These are phyloP conservation scores for Begonia masoniana DNA, from an alignment of 306 rosid species.

Conservation along the genomic window DNA sequence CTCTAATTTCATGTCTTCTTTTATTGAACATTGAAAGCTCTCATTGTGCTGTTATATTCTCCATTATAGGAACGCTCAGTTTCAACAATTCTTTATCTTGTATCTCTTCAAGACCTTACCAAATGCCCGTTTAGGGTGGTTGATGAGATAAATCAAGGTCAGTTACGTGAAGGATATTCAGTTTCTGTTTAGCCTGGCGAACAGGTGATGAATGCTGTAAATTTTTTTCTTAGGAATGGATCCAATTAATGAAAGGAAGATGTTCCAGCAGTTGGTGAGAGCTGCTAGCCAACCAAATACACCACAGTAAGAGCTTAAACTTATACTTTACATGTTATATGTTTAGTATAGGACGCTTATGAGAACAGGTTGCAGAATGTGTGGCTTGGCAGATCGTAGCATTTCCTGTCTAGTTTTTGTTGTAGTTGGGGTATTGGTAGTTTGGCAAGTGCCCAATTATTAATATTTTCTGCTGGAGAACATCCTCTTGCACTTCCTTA, in stretches of 20 bases:
- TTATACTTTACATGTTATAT: neutral
- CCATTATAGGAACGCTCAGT: slow-evolving; percentile 71
- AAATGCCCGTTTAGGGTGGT: slow-evolving; percentile 96
- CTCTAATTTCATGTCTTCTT: slow-evolving; percentile 9
- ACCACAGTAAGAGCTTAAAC: slow-evolving; percentile 55
- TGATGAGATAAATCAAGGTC: slow-evolving; percentile 97
- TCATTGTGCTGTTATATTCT: slow-evolving; percentile 9
- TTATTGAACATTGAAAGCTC: neutral
- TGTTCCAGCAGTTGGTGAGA: slow-evolving; percentile 98
- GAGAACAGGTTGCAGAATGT: neutral
- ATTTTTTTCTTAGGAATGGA: slow-evolving; percentile 65
- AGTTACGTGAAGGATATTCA: slow-evolving; percentile 12
- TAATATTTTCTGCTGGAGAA: too few relatives aligned
- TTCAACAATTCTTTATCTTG: slow-evolving; percentile 92
- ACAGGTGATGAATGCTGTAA: slow-evolving; percentile 12
- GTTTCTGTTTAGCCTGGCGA: neutral
- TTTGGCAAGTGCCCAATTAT: too few relatives aligned
- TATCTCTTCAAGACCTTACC: slow-evolving; percentile 94
- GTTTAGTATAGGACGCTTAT: neutral
- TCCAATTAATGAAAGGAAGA: slow-evolving; percentile 92
- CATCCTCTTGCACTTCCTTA: too few relatives aligned
- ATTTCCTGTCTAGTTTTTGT: too few relatives aligned
- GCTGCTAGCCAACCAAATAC: slow-evolving; percentile 95
- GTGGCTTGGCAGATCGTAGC: neutral
- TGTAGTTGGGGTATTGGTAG: too few relatives aligned